Evolutionary conservation across 2,329 filamentous ascomycete genomes (phyloP).

Genomic region (Bimuria novae-zelandiae): DNA sequence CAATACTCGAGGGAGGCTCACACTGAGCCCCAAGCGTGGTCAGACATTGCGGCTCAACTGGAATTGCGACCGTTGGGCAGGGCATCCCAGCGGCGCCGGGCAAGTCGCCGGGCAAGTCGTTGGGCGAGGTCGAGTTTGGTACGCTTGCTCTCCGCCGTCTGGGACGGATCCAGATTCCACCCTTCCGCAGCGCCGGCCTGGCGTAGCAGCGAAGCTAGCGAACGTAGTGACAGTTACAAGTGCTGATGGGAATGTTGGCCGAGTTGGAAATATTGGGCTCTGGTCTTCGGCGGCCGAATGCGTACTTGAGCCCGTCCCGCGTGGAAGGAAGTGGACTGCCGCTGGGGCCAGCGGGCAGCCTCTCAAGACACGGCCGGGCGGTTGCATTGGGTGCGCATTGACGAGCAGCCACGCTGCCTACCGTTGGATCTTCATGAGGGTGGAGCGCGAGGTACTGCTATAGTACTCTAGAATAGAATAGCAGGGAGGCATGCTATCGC

Average conservation of each 20-base stretch:
- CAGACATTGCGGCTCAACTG: conserved; percentile 38
- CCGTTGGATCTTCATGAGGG: conserved; percentile 16
- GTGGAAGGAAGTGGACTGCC: conserved; percentile 20
- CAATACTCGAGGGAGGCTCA: conserved; percentile 21
- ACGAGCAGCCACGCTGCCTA: conserved; percentile 28
- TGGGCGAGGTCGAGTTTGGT: conserved; percentile 27
- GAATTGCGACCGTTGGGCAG: conserved; percentile 26
- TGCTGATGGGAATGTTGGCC: conserved; percentile 19
- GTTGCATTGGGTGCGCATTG: conserved; percentile 25
- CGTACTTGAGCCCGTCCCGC: conserved; percentile 7
- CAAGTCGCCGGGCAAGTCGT: conserved; percentile 27
- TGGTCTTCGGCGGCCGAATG: conserved; percentile 24
- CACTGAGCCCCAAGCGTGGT: conserved; percentile 35
- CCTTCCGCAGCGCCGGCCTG: conserved; percentile 15
- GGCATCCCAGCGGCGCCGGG: conserved; percentile 32
- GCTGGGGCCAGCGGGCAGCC: conserved; percentile 25
- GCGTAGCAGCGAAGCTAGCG: conserved; percentile 11
- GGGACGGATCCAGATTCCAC: conserved; percentile 20
- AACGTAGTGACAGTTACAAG: conserved; percentile 9
- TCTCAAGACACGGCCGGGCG: conserved; percentile 7
- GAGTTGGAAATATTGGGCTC: neutral
- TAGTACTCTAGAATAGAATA: no score
- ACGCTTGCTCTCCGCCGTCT: conserved; percentile 25
- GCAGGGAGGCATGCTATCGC: conserved; percentile 13
- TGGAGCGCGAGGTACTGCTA: conserved; percentile 12